A percentile compares a stretch with the other conserved stretches of the same genome.
These are phyloP conservation scores for Hylodesmum podocarpum DNA, from an alignment of 306 rosid genomes.

Conservation along the genomic window DNA sequence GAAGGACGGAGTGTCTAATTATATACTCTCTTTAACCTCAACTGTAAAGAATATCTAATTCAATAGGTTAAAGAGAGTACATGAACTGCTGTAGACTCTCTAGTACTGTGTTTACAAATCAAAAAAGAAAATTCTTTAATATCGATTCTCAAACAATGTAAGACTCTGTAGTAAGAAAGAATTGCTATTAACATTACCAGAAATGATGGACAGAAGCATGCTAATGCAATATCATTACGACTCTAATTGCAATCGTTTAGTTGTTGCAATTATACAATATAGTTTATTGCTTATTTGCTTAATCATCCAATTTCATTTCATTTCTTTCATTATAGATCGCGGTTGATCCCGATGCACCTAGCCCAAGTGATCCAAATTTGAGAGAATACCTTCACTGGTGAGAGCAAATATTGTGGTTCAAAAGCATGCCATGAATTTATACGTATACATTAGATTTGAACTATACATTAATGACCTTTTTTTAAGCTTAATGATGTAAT, in stretches of 20 bases:
- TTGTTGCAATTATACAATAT: background rate
- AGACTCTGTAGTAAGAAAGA: too few species aligned
- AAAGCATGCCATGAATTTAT: background rate
- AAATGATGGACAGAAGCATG: background rate
- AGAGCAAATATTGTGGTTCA: background rate
- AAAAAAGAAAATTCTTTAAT: too few species aligned
- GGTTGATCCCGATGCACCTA: constrained; percentile 50
- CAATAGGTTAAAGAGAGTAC: too few species aligned
- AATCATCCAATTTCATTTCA: background rate
- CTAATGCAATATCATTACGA: background rate
- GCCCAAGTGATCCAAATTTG: constrained; percentile 43
- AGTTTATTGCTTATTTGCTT: background rate
- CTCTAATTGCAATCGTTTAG: background rate
- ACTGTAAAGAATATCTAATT: too few species aligned
- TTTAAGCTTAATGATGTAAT: background rate
- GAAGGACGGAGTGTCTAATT: too few species aligned
- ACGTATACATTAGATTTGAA: background rate
- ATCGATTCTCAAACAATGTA: too few species aligned
- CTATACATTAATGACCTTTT: background rate
- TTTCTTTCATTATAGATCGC: constrained; percentile 9
- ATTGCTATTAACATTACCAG: background rate
- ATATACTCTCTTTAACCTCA: too few species aligned
- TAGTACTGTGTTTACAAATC: too few species aligned
- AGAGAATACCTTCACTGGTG: constrained; percentile 52
- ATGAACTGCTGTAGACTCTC: too few species aligned